Conservation (phyloP, 306 rosid species). For the Trifolium subterraneum region DNA sequence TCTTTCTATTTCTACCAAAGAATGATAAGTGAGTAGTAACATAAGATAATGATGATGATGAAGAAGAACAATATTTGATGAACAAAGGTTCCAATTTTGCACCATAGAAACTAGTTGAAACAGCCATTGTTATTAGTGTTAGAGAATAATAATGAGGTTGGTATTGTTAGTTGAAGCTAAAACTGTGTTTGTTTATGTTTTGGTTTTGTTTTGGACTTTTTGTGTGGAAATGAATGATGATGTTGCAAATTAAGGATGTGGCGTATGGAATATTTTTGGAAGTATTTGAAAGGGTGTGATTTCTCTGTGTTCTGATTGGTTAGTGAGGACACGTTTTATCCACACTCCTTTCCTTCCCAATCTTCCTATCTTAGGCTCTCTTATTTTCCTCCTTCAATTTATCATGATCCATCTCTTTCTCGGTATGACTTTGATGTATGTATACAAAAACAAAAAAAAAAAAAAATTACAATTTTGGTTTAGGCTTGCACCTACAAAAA, state of each 20-base stretch:
- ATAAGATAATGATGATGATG: constrained; percentile 44
- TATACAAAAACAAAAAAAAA: no score
- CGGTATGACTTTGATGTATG: not conserved
- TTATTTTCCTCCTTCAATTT: not conserved
- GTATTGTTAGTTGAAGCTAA: constrained; percentile 8
- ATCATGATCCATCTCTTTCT: not conserved
- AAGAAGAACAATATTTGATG: constrained; percentile 55
- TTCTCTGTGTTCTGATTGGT: constrained; percentile 75
- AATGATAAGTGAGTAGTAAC: constrained; percentile 47
- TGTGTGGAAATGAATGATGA: constrained; percentile 38
- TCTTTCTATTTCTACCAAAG: constrained; percentile 46
- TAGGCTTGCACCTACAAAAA: no score
- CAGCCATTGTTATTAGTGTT: constrained; percentile 49
- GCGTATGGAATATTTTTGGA: constrained; percentile 41
- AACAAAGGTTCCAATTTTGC: constrained; percentile 60
- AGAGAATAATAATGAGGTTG: not conserved
- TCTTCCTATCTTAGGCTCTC: constrained; percentile 29
- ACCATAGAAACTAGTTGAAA: constrained; percentile 60
- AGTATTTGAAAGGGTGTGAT: constrained; percentile 50
- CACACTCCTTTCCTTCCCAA: constrained; percentile 61
- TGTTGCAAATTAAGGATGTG: constrained; percentile 32
- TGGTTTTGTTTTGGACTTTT: not conserved
- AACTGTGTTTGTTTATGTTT: not conserved
- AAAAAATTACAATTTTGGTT: no score
- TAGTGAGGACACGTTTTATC: constrained; percentile 73